Evolutionary conservation across 192 early-diverging fungal species (phyloP).

Genomic region (Backusella australiensis): DNA sequence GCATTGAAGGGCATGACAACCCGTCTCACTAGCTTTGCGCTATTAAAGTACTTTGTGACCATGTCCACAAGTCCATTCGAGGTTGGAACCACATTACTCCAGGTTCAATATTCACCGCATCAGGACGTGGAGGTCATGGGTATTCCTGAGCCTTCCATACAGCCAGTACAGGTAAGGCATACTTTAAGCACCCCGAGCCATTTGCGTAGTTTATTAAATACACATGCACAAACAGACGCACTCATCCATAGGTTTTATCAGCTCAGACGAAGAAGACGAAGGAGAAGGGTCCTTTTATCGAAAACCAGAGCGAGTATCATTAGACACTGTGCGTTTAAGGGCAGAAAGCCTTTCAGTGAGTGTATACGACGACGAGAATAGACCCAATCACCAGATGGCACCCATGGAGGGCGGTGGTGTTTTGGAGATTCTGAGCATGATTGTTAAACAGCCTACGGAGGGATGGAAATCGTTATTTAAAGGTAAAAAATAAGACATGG

Average conservation of each 20-base stretch:
- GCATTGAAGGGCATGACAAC: constrained; percentile 18
- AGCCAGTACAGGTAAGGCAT: constrained; percentile 33
- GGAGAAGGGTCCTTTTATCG: constrained; percentile 19
- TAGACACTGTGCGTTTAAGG: constrained; percentile 11
- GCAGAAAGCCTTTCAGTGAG: constrained; percentile 41
- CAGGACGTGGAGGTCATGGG: constrained; percentile 43
- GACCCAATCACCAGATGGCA: constrained; percentile 60
- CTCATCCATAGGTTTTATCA: not conserved
- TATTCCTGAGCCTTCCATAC: constrained; percentile 20
- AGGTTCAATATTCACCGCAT: constrained; percentile 58
- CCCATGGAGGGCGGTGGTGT: constrained; percentile 52
- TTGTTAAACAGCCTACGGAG: constrained; percentile 62
- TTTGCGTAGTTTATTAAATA: not conserved
- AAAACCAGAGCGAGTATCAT: constrained; percentile 2
- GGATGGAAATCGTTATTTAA: constrained; percentile 54
- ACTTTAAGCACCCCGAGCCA: not conserved
- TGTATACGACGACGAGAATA: constrained; percentile 46
- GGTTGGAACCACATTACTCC: constrained; percentile 59
- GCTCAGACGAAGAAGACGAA: constrained; percentile 22
- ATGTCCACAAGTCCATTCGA: constrained; percentile 58
- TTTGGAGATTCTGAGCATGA: constrained; percentile 45
- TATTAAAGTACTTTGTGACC: constrained; percentile 51
- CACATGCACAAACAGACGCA: not conserved
- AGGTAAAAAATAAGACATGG: constrained; percentile 32
- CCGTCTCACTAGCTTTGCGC: constrained; percentile 46